Percentiles rank a stretch among this genome's conserved stretches.
These are phyloP conservation scores for Ceratocystis eucalypticola DNA, from an alignment of 2,329 filamentous ascomycete species.

Conservation along the genomic window DNA sequence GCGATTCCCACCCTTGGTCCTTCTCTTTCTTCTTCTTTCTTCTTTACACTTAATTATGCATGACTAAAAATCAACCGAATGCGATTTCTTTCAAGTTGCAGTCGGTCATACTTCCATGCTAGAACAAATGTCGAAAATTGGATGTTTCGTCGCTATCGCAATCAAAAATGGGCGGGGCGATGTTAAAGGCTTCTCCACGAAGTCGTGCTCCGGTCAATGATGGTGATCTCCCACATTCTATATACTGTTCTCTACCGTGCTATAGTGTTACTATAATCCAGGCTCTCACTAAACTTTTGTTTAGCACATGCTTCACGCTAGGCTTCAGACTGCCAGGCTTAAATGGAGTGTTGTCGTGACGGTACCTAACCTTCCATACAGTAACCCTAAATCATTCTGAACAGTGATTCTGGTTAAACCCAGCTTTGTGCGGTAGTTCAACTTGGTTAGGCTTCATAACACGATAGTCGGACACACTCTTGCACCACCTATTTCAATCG, in stretches of 20 bases:
- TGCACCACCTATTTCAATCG: not conserved
- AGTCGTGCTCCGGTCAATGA: conserved; percentile 6
- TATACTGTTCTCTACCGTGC: not conserved
- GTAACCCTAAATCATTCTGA: too few relatives aligned
- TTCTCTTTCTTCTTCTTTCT: conserved; percentile 24
- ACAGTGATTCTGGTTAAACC: too few relatives aligned
- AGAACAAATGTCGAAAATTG: conserved; percentile 30
- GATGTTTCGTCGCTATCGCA: conserved; percentile 10
- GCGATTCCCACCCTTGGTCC: conserved; percentile 6
- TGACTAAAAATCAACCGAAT: conserved; percentile 48
- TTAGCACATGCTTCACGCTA: too few relatives aligned
- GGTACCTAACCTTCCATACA: too few relatives aligned
- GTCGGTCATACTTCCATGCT: conserved; percentile 46
- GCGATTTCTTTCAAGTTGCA: conserved; percentile 35
- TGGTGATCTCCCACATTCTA: conserved; percentile 10
- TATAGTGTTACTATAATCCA: too few relatives aligned
- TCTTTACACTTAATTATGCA: conserved; percentile 38
- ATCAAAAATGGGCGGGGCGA: conserved; percentile 3
- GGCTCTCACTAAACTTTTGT: too few relatives aligned
- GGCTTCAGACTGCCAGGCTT: too few relatives aligned
- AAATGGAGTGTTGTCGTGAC: too few relatives aligned
- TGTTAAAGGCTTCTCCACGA: not conserved
- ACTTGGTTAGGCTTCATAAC: too few relatives aligned
- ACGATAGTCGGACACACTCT: too few relatives aligned
- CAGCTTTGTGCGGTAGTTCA: too few relatives aligned